A percentile compares a stretch with the other conserved stretches of the same genome.
Conservation (phyloP, 169 alveolate genomes). For the Theileria sp. region DNA sequence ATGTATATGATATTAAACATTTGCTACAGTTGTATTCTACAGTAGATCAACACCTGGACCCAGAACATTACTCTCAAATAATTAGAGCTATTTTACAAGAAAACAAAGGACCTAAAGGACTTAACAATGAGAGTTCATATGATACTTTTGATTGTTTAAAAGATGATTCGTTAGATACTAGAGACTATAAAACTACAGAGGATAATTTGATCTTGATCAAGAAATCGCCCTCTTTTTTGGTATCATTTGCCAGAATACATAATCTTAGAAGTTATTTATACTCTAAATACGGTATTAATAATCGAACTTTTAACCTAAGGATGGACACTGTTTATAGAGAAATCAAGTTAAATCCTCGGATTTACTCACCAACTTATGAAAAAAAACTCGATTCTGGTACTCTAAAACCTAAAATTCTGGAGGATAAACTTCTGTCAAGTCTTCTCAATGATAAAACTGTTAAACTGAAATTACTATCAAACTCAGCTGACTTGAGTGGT, state of each 20-base stretch:
- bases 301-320: background rate
- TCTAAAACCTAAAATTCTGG: conserved; percentile 23
- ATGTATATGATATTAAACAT: conserved; percentile 32
- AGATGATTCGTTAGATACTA: background rate
- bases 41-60: background rate
- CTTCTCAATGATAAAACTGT: background rate
- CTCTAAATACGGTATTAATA: background rate
- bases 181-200: background rate
- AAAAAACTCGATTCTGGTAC: background rate
- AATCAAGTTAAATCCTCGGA: background rate
- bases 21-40: conserved; percentile 16
- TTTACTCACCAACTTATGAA: background rate
- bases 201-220: background rate
- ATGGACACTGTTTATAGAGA: background rate
- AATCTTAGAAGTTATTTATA: background rate
- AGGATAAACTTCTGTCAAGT: conserved; percentile 22
- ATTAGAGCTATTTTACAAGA: background rate
- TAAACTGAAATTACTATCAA: background rate
- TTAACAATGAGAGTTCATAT: background rate
- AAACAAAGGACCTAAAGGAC: background rate
- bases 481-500: background rate
- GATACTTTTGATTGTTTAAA: too few species aligned
- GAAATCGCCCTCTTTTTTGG: background rate
- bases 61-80: conserved; percentile 1
- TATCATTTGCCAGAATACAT: background rate